Conservation (phyloP, 257 asterid species). For the Paraleonurus japonicus region DNA sequence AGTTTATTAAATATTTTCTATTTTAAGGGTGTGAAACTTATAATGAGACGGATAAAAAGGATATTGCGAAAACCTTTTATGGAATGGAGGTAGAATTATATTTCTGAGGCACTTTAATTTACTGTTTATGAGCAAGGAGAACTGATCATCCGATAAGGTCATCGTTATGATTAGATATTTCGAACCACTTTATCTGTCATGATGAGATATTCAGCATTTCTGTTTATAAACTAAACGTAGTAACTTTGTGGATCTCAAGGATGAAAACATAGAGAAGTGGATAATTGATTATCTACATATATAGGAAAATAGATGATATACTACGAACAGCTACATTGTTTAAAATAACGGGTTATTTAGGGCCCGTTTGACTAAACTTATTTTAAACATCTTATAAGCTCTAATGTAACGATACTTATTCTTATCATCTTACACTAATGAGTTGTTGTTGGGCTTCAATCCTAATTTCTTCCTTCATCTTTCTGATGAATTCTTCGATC, state of each 20-base stretch:
- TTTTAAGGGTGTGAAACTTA: too few relatives aligned
- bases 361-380: not conserved
- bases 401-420: not conserved
- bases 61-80: too few relatives aligned
- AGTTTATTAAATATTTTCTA: too few relatives aligned
- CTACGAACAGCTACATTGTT: not conserved
- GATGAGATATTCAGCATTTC: not conserved
- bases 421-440: slow-evolving; percentile 1
- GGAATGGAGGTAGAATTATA: too few relatives aligned
- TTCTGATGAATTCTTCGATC: slow-evolving; percentile 48
- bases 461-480: slow-evolving; percentile 50
- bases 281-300: not conserved
- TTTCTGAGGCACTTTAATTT: not conserved
- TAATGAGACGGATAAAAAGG: too few relatives aligned
- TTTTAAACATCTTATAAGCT: not conserved
- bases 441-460: slow-evolving; percentile 39
- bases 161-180: too few relatives aligned
- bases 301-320: not conserved
- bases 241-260: not conserved
- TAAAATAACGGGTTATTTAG: not conserved
- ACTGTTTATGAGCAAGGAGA: not conserved
- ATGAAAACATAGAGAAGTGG: not conserved
- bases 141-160: not conserved
- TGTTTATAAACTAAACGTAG: not conserved
- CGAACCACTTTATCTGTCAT: not conserved